These are phyloP conservation scores for Termitomyces eurrhizus DNA, from an alignment of 768 basidiomycete genomes.

Conservation along the genomic window DNA sequence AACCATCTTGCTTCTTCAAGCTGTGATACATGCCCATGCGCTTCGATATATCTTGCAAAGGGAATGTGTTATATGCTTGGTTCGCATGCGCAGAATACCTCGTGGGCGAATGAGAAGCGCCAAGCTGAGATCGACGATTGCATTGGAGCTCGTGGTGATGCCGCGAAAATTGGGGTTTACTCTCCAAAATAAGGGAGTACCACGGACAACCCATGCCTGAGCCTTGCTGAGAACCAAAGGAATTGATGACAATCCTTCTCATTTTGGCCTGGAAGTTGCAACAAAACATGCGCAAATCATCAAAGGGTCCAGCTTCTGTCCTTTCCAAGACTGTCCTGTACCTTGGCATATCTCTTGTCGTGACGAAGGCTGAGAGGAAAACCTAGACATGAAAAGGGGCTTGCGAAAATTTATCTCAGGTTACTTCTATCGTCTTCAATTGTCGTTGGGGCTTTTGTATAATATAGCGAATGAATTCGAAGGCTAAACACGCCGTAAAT, in stretches of 20 bases:
- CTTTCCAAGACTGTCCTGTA: background rate
- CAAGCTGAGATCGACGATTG: background rate
- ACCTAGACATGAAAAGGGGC: background rate
- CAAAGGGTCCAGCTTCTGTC: background rate
- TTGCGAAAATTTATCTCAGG: background rate
- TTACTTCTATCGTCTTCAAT: background rate
- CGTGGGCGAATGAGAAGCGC: background rate
- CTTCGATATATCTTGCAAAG: background rate
- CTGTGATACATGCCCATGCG: background rate
- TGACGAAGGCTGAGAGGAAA: background rate
- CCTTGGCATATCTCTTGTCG: background rate
- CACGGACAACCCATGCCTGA: background rate
- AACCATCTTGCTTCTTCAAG: background rate
- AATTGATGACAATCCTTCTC: background rate
- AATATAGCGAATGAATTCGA: background rate
- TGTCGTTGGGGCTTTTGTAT: background rate
- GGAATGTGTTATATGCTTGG: background rate
- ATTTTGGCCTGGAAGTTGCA: too few species aligned
- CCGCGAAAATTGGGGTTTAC: background rate
- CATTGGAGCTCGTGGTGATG: background rate
- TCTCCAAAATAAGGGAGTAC: too few species aligned
- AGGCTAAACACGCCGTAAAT: background rate
- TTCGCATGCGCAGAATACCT: background rate
- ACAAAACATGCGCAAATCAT: background rate
- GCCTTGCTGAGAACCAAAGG: background rate